Percentiles rank a stretch among this genome's conserved stretches.
Evolutionary conservation across 2,329 filamentous ascomycete species (phyloP).

Genomic region (Epichloe typhina): DNA sequence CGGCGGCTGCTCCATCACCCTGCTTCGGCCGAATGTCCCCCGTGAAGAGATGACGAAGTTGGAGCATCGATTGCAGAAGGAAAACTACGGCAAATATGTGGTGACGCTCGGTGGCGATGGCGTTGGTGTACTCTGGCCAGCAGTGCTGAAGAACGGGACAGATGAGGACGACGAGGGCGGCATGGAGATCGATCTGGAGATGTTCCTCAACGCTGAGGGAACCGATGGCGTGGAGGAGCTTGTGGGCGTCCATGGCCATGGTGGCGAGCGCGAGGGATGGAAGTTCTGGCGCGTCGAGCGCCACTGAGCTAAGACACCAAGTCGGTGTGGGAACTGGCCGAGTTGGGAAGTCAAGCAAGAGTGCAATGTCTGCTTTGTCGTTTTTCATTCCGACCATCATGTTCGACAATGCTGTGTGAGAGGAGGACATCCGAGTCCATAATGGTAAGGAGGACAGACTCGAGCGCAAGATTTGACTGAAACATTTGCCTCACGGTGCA

Average conservation of each 20-base stretch:
- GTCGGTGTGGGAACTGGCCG: not conserved
- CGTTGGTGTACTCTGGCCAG: slow-evolving; percentile 87
- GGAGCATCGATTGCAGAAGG: slow-evolving; percentile 49
- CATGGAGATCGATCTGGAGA: slow-evolving; percentile 84
- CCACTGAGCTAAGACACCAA: slow-evolving; percentile 12
- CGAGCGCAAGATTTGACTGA: not conserved
- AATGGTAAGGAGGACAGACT: not conserved
- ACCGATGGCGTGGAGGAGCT: slow-evolving; percentile 76
- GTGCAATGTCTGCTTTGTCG: not conserved
- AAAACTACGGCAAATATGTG: slow-evolving; percentile 74
- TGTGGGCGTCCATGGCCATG: slow-evolving; percentile 62
- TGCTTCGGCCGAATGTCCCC: slow-evolving; percentile 55
- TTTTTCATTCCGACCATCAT: not conserved
- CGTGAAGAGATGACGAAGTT: slow-evolving; percentile 46
- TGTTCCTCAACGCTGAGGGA: slow-evolving; percentile 68
- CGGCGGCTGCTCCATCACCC: slow-evolving; percentile 87
- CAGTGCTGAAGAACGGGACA: slow-evolving; percentile 74
- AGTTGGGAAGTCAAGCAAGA: not conserved
- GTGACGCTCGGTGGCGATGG: slow-evolving; percentile 88
- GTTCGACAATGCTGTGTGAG: not conserved
- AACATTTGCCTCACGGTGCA: not conserved
- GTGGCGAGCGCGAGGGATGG: slow-evolving; percentile 64
- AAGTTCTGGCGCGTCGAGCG: slow-evolving; percentile 68
- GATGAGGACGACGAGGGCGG: slow-evolving; percentile 66
- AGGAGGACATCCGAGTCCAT: not conserved